Percentiles rank a stretch among this genome's conserved stretches.
Evolutionary conservation across 1,284 basidiomycete species (phyloP).

Genomic region (Irpex rosettiformis): DNA sequence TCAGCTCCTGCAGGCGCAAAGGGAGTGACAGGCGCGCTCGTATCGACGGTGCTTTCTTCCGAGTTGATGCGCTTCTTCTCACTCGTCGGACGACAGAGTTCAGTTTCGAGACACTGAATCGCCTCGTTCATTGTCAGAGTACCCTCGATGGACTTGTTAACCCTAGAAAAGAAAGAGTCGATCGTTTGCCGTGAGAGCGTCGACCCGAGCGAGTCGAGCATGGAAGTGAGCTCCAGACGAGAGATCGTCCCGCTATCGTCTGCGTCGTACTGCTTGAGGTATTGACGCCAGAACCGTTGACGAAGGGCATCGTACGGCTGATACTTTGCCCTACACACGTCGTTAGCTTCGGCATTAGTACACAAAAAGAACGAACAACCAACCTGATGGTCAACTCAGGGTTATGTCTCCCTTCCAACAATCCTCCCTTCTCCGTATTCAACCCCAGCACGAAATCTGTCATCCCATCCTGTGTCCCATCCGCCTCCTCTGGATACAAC

Average conservation of each 20-base stretch:
- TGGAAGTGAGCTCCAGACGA: conserved; percentile 87
- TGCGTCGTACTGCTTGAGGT: conserved; percentile 87
- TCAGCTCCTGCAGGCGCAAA: conserved; percentile 33
- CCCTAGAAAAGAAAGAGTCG: conserved; percentile 75
- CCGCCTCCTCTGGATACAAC: conserved; percentile 58
- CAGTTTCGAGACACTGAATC: conserved; percentile 77
- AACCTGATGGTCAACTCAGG: conserved; percentile 64
- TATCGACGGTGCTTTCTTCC: conserved; percentile 33
- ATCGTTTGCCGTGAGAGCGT: conserved; percentile 84
- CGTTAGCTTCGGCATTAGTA: not conserved
- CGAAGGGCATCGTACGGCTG: conserved; percentile 92
- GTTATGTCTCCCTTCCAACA: conserved; percentile 64
- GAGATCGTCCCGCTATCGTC: conserved; percentile 83
- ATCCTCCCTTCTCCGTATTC: conserved; percentile 47
- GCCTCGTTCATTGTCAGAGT: conserved; percentile 80
- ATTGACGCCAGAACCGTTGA: conserved; percentile 90
- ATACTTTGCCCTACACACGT: conserved; percentile 79
- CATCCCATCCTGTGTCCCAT: conserved; percentile 55
- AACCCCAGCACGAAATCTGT: conserved; percentile 63
- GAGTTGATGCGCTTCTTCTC: conserved; percentile 62
- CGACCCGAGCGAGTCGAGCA: conserved; percentile 96
- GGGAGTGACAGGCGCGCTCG: conserved; percentile 46
- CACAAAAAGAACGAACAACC: conserved; percentile 20
- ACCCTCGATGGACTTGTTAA: conserved; percentile 66
- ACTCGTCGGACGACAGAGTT: conserved; percentile 66